Conservation (phyloP, 176 grass and related monocot genomes). For the Oropetium thomaeum region DNA sequence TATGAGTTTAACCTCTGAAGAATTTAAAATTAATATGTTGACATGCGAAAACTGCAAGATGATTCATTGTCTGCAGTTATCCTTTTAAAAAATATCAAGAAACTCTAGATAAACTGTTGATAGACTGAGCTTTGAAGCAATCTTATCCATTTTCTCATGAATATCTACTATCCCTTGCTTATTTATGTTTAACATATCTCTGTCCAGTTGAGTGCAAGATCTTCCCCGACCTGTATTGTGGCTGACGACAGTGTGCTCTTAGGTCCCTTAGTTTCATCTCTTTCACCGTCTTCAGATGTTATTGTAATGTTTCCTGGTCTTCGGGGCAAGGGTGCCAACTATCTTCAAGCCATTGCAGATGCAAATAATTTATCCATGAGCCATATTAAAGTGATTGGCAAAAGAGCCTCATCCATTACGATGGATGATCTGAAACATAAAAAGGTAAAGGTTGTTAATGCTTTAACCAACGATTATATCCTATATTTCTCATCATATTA, state of each 20-base stretch:
- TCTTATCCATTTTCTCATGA: background rate
- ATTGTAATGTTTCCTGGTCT: conserved; percentile 76
- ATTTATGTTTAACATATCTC: conserved; percentile 26
- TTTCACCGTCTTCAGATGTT: conserved; percentile 67
- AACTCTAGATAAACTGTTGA: background rate
- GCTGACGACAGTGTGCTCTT: conserved; percentile 90
- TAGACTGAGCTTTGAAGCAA: background rate
- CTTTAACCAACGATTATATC: background rate
- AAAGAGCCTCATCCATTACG: conserved; percentile 48
- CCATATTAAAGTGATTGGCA: conserved; percentile 62
- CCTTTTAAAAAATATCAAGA: background rate
- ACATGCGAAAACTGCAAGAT: background rate
- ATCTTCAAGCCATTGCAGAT: conserved; percentile 61
- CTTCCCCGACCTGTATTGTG: conserved; percentile 69
- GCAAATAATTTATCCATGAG: conserved; percentile 68
- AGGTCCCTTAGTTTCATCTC: conserved; percentile 53
- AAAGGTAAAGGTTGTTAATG: conserved; percentile 57
- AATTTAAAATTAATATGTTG: conserved; percentile 8
- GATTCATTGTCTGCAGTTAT: background rate
- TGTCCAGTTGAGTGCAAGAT: conserved; percentile 57
- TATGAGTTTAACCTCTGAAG: background rate
- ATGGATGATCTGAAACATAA: conserved; percentile 43
- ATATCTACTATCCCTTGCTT: conserved; percentile 21
- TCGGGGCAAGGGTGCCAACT: conserved; percentile 54
- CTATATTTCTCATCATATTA: background rate